Conservation (phyloP, 2,329 filamentous ascomycete species). For the Lasiodiplodia citricola region DNA sequence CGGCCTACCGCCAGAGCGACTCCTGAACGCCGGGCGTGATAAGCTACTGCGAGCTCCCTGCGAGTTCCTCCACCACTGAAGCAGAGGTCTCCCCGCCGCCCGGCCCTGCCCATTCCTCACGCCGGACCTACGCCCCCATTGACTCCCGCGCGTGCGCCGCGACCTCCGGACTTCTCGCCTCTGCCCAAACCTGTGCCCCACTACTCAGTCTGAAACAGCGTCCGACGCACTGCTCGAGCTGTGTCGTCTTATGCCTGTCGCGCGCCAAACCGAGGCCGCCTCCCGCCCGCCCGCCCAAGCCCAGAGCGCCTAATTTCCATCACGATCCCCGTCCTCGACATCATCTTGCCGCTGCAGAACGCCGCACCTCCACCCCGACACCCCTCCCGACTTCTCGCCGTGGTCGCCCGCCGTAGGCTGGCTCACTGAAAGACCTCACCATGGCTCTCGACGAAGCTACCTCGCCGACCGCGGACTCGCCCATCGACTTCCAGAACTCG, state of each 20-base stretch:
- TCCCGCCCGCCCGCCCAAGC: slow-evolving; percentile 18
- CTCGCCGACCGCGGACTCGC: slow-evolving; percentile 9
- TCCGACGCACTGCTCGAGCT: slow-evolving; percentile 18
- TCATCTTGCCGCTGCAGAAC: slow-evolving; percentile 1
- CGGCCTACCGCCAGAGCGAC: slow-evolving; percentile 20
- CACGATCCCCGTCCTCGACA: slow-evolving; percentile 9
- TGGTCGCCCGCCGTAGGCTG: slow-evolving; percentile 4
- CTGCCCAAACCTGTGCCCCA: slow-evolving; percentile 1
- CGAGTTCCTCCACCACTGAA: neutral
- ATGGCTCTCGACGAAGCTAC: slow-evolving; percentile 24
- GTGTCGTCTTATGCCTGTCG: slow-evolving; percentile 22
- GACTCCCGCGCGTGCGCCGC: neutral
- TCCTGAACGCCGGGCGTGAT: slow-evolving; percentile 20
- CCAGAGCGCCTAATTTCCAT: slow-evolving; percentile 9
- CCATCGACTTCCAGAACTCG: slow-evolving; percentile 7
- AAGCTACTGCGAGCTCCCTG: slow-evolving; percentile 21
- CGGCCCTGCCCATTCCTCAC: neutral
- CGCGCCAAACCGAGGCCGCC: slow-evolving; percentile 19
- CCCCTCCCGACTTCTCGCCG: slow-evolving; percentile 8
- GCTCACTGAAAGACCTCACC: slow-evolving; percentile 6
- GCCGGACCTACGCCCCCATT: slow-evolving; percentile 9
- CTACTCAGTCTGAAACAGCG: slow-evolving; percentile 17
- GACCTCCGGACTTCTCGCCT: neutral
- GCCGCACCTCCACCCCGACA: slow-evolving; percentile 6
- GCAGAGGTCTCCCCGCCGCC: slow-evolving; percentile 6